Conservation (phyloP, 139 green algal genomes). For the Tetraselmis striata region DNA sequence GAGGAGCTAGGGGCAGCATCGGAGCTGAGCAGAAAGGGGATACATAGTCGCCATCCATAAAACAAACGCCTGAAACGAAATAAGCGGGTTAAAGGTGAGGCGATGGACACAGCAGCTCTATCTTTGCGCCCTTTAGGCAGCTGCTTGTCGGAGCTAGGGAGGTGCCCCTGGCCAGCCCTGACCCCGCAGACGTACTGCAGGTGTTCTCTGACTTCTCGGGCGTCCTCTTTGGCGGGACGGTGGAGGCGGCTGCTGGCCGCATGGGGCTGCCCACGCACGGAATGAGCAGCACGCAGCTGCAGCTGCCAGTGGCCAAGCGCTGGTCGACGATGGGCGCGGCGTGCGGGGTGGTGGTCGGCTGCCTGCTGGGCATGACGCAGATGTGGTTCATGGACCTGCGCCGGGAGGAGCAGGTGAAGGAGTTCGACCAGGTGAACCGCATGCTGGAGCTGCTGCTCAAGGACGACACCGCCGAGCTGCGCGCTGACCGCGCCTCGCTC, state of each 20-base stretch:
- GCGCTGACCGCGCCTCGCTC: background rate
- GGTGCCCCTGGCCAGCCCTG: no score
- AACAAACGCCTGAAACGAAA: no score
- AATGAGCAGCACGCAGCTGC: background rate
- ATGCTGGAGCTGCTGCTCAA: background rate
- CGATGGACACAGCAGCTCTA: no score
- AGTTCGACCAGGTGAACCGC: background rate
- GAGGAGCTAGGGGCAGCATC: no score
- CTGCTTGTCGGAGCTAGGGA: no score
- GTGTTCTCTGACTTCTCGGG: background rate
- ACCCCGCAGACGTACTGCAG: no score
- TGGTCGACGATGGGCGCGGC: background rate
- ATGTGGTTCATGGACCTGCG: background rate
- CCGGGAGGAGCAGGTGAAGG: background rate
- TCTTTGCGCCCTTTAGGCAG: no score
- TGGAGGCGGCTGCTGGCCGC: background rate
- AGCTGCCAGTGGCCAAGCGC: background rate
- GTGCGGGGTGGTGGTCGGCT: background rate
- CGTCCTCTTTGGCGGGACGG: background rate
- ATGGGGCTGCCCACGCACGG: background rate
- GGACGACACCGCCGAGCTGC: background rate
- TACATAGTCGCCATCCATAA: no score
- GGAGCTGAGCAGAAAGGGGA: no score
- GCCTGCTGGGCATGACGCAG: background rate
- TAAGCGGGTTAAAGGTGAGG: no score